A percentile compares a stretch with the other conserved stretches of the same genome.
Conservation (phyloP, 495 filamentous ascomycete species). For the Penicillium atrosanguineum region DNA sequence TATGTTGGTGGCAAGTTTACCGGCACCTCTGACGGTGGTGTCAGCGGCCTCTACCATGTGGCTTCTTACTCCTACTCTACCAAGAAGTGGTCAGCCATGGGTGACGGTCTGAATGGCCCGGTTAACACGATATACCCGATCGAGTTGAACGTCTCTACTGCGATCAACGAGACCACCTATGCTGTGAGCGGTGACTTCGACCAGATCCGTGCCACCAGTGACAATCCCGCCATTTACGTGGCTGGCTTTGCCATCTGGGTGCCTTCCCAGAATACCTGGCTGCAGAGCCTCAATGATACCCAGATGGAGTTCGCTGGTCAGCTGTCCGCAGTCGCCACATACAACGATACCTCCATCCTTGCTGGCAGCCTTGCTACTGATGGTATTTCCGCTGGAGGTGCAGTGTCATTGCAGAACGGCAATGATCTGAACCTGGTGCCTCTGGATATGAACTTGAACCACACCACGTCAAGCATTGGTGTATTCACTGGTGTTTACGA, state of each 20-base stretch:
- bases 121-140: conserved; percentile 73
- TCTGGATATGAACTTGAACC: conserved; percentile 64
- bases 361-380: conserved; percentile 76
- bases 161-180: conserved; percentile 68
- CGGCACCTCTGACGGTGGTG: conserved; percentile 61
- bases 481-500: conserved; percentile 78
- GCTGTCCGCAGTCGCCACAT: conserved; percentile 62
- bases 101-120: conserved; percentile 79
- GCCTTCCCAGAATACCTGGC: conserved; percentile 84
- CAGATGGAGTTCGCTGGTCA: conserved; percentile 65
- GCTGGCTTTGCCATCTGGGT: conserved; percentile 90
- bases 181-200: conserved; percentile 80
- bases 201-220: conserved; percentile 62
- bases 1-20: conserved; percentile 89
- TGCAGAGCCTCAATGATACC: conserved; percentile 72
- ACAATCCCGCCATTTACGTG: conserved; percentile 56
- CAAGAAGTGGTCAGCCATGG: conserved; percentile 74
- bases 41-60: conserved; percentile 63
- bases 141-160: conserved; percentile 72
- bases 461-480: conserved; percentile 54
- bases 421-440: conserved; percentile 47
- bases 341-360: conserved; percentile 64
- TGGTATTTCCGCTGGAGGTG: conserved; percentile 64
- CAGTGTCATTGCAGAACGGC: conserved; percentile 56
- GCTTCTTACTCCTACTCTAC: conserved; percentile 69